Conservation (phyloP, 495 filamentous ascomycete genomes). For the Daldinia concentrica region DNA sequence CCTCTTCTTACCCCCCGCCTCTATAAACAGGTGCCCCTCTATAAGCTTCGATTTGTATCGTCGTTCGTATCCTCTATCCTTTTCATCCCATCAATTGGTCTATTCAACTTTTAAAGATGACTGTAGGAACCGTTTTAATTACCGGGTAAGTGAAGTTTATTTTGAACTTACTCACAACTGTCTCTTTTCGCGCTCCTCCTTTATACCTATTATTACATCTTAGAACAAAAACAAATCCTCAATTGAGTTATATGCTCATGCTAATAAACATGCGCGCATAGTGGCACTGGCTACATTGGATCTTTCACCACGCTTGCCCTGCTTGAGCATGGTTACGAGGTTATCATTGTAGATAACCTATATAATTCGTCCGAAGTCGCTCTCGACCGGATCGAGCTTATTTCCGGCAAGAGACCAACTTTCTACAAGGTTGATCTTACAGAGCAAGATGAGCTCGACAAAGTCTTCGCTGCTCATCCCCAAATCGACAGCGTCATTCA, state of each 20-base stretch:
- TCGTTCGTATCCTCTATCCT: neutral
- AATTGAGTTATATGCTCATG: neutral
- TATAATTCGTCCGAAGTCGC: conserved; percentile 94
- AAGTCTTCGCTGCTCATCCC: conserved; percentile 87
- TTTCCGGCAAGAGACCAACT: conserved; percentile 85
- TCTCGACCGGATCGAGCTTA: conserved; percentile 90
- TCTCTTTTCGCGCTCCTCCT: neutral
- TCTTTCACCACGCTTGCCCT: conserved; percentile 95
- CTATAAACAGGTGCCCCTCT: conserved; percentile 2
- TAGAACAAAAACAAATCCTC: neutral
- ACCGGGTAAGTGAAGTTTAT: conserved; percentile 75
- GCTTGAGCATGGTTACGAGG: conserved; percentile 92
- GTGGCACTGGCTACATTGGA: conserved; percentile 98
- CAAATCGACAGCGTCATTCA: conserved; percentile 98
- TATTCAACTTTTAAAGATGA: conserved; percentile 62
- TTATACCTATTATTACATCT: neutral
- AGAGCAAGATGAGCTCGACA: conserved; percentile 81
- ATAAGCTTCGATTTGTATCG: neutral
- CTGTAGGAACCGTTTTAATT: conserved; percentile 85
- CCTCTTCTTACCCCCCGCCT: neutral
- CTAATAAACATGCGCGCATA: conserved; percentile 51
- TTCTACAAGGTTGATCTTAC: conserved; percentile 92
- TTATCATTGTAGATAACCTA: conserved; percentile 93
- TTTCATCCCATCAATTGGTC: conserved; percentile 29
- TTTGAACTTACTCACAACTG: neutral